phyloP scores from a whole-genome alignment of 2,329 filamentous ascomycete species.

The Helminthosporium solani region DNA sequence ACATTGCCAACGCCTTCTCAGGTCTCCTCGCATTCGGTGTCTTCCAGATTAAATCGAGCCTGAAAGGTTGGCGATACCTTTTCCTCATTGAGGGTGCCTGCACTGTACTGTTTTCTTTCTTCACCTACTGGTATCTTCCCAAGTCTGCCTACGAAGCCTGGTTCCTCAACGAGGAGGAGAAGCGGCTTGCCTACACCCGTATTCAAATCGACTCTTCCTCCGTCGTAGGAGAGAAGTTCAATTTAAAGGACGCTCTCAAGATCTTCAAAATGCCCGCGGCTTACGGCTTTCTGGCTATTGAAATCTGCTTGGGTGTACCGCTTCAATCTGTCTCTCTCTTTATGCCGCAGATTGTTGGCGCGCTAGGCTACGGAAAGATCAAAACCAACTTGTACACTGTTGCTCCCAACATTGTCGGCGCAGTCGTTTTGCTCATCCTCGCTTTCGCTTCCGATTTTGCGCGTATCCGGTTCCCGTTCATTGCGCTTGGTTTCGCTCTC shows the following conservation, averaged over 20 bases:
- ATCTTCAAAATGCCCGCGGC: constrained; percentile 58
- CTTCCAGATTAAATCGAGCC: constrained; percentile 57
- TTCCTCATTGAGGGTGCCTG: constrained; percentile 62
- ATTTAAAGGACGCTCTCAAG: constrained; percentile 51
- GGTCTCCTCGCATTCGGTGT: constrained; percentile 61
- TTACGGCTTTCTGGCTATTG: constrained; percentile 57
- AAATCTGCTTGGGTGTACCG: constrained; percentile 61
- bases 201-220: constrained; percentile 74
- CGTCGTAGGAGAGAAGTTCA: constrained; percentile 58
- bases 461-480: constrained; percentile 71
- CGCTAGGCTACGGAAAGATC: constrained; percentile 56
- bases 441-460: constrained; percentile 69
- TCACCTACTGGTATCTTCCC: constrained; percentile 71
- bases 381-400: constrained; percentile 81
- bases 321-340: constrained; percentile 59
- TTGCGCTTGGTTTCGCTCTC: constrained; percentile 70
- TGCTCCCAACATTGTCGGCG: constrained; percentile 74
- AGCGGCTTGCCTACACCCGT: constrained; percentile 67
- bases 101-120: constrained; percentile 61
- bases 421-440: constrained; percentile 69
- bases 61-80: constrained; percentile 64
- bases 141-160: constrained; percentile 61
- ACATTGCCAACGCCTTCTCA: constrained; percentile 69
- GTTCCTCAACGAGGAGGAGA: constrained; percentile 68
- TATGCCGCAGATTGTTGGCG: constrained; percentile 58